Base-by-base conservation (phyloP, 1,139 yeast genomes). In the Suhomyces choctaworum region DNA sequence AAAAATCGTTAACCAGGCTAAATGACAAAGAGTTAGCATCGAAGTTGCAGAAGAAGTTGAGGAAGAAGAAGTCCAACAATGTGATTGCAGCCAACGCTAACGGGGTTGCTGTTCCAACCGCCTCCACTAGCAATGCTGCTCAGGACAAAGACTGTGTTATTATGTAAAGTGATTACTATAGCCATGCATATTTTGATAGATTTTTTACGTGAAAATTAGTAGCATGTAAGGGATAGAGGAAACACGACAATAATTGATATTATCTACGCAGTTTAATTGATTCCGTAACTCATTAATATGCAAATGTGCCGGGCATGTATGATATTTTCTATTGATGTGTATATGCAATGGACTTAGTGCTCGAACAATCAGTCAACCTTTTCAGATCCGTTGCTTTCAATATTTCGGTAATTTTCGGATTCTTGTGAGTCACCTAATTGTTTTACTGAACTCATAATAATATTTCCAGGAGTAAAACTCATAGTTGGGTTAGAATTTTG, bases 1-100 rank as follows among this genome's bases (percentile, higher is more conserved):
- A 73, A 40, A 76, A 83, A 42, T 88, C 95, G 1, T 50, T 72
- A 24, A 41, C 56, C 3, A 52, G 75, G 40, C 46, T 71, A 29
- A 48, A 47, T 7, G 66, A 70, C 49, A 60, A 57, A 42, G 68
- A 60, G 20, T 41, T 54, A 35, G 64, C 56, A 3, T 50, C 62
- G 6, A 57, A 58, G 39, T 47, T 67, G 25, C 54, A 59, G 31
- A 65, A 64, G 48, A 50, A 49, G 27, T 29, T 52, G 31, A 58
- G 55, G 35, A 63, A 64, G 52, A 59, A 49, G 21, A 37, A 25
- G 24, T 37, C 41, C 20, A 37, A 37, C 25, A 37, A 37, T 20
- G 41, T 34, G 12, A 25, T 37, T 29, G 34, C 37, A 14, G 38
- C 41, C 15, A 36, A 36, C 23, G 41, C 41, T 16, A 36, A 36